Evolutionary conservation across 2,329 filamentous ascomycete genomes (phyloP).

Genomic region (Botryosphaeria dothidea): DNA sequence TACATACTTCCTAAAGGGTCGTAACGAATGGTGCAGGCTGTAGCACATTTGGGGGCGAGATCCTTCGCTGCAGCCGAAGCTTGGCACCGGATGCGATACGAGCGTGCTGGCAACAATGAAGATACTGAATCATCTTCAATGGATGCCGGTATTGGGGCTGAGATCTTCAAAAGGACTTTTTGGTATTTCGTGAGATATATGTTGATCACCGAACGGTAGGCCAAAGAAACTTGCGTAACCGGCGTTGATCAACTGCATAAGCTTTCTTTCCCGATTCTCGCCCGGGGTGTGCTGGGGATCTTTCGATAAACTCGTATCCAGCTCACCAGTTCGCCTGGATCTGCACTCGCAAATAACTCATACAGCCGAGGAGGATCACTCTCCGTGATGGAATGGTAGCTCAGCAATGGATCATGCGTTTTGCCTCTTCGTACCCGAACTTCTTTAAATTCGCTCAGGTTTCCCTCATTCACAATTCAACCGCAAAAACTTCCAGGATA

Average conservation of each 20-base stretch:
- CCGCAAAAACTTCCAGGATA: neutral
- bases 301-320: neutral
- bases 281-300: neutral
- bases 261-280: neutral
- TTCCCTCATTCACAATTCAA: neutral
- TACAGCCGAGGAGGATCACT: neutral
- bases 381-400: too few relatives aligned
- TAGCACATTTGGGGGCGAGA: neutral
- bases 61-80: neutral
- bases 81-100: neutral
- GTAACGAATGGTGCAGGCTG: too few relatives aligned
- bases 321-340: neutral
- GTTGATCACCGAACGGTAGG: neutral
- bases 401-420: too few relatives aligned
- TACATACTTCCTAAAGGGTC: too few relatives aligned
- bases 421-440: neutral
- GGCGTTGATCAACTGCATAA: neutral
- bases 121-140: neutral
- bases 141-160: neutral
- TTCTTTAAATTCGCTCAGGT: neutral
- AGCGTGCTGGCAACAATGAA: neutral
- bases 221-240: neutral
- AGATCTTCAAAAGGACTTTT: neutral
- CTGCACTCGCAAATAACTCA: neutral
- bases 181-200: neutral